Evolutionary conservation across 225 moss, liverwort and hornwort genomes (phyloP).

Genomic region (Asterella californica): DNA sequence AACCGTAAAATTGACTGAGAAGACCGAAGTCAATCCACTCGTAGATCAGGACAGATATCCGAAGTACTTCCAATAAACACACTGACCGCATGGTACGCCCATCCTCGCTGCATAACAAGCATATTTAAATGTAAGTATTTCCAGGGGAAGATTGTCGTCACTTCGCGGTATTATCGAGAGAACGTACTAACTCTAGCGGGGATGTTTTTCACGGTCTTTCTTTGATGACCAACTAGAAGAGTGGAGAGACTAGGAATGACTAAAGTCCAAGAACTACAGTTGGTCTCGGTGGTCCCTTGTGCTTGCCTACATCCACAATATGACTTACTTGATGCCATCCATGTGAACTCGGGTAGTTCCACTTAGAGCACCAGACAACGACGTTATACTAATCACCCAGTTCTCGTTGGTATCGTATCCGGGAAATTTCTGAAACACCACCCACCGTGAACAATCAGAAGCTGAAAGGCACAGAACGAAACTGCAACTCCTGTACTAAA

Average conservation of each 20-base stretch:
- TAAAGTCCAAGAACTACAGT: neutral
- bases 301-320: neutral
- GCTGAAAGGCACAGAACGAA: neutral
- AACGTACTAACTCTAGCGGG: no score
- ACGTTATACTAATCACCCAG: constrained; percentile 77
- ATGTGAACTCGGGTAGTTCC: constrained; percentile 85
- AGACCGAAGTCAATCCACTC: constrained; percentile 78
- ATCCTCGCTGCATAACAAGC: constrained; percentile 55
- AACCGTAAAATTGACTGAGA: constrained; percentile 64
- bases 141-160: neutral
- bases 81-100: constrained; percentile 59
- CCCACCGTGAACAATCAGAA: neutral
- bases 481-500: neutral
- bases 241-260: neutral
- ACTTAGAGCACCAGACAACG: constrained; percentile 81
- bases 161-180: no score
- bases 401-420: constrained; percentile 68
- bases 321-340: constrained; percentile 75
- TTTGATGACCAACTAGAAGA: no score
- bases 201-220: no score
- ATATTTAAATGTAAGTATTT: neutral
- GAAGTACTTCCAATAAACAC: constrained; percentile 62
- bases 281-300: neutral
- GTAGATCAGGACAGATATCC: constrained; percentile 60
- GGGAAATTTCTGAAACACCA: constrained; percentile 56